Conservation (phyloP, 2,329 filamentous ascomycete species). For the Phoma sp. region DNA sequence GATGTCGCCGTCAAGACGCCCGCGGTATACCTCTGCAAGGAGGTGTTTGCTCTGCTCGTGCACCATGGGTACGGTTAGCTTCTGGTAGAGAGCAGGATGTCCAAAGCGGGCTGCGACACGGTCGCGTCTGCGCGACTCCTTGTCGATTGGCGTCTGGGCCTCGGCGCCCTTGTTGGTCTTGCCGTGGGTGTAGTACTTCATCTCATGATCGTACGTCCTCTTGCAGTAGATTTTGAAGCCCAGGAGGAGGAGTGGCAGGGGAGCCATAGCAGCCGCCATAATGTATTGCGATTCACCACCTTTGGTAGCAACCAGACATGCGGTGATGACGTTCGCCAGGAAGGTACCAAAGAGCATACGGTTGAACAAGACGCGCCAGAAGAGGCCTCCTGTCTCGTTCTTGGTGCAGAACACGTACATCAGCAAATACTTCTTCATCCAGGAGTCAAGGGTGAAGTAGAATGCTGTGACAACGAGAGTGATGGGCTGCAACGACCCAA, state of each 20-base stretch:
- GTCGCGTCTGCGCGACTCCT: constrained; percentile 62
- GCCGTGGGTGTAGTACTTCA: constrained; percentile 79
- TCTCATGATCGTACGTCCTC: constrained; percentile 76
- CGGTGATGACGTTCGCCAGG: constrained; percentile 79
- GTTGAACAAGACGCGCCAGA: constrained; percentile 92
- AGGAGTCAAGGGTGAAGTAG: constrained; percentile 87
- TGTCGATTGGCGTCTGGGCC: constrained; percentile 50
- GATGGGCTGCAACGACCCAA: constrained; percentile 84
- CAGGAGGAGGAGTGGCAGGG: constrained; percentile 79
- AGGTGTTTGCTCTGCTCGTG: constrained; percentile 88
- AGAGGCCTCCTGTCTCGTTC: constrained; percentile 91
- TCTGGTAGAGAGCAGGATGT: constrained; percentile 88
- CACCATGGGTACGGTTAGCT: constrained; percentile 93
- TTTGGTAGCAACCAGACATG: constrained; percentile 75
- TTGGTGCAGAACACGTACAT: constrained; percentile 97
- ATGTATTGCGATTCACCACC: constrained; percentile 54
- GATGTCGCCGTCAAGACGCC: constrained; percentile 71
- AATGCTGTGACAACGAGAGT: constrained; percentile 85
- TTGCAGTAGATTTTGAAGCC: constrained; percentile 88
- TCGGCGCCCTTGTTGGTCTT: constrained; percentile 61
- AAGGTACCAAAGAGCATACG: constrained; percentile 85
- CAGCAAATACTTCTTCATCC: constrained; percentile 93
- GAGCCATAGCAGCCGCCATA: constrained; percentile 74
- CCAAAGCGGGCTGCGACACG: constrained; percentile 79
- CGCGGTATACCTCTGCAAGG: constrained; percentile 84